Evolutionary conservation across 305 asterid genomes (phyloP), one percentile per base, ranked within the genome.

Genomic region (Ilex paraguariensis): DNA sequence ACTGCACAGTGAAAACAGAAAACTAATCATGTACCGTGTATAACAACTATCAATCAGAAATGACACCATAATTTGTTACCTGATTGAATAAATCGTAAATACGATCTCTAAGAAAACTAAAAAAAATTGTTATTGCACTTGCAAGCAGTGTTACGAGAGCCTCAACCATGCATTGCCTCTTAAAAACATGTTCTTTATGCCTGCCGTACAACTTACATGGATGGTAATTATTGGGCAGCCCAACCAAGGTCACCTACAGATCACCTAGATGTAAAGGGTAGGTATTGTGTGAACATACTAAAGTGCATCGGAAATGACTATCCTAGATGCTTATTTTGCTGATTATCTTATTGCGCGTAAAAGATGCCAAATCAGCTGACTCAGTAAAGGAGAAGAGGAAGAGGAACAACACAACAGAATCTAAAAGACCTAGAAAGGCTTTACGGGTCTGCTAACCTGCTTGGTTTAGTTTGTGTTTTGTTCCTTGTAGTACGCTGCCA

Each of bases 1-100:
- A 69, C 87, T 84, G 78, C 48, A 48, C 33, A 56, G 28, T 21
- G 7, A 66, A 63, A 39, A 61, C 51, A 68, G 42, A 36, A 36
- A 36, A 36, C 42, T 36, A 36, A 36, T 36, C 56, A n/a, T 15
- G 53, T 49, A 5, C 28, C 14, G 11, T 49, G 4, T n/a, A 49
- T 11, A 49, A 49, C 12, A 49, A 11, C 28, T n/a, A n/a, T 49
- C 53, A 49, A 49, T n/a, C 14, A 11, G 53, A n/a, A 49, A 11
- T 49, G 53, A 7, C 13, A 11, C 53, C 11, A 49, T 11, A 49
- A 49, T 49, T 5, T 7, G 13, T 45, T 45, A 13, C 50, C 13
- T 45, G 13, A 8, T 45, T 45, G 13, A 13, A 45, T 45, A 13
- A 13, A 8, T 8, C 50, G 9, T 45, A 45, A 21, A 21, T 21